Conservation (phyloP, 192 early-diverging fungal species). For the Backusella sp. region DNA sequence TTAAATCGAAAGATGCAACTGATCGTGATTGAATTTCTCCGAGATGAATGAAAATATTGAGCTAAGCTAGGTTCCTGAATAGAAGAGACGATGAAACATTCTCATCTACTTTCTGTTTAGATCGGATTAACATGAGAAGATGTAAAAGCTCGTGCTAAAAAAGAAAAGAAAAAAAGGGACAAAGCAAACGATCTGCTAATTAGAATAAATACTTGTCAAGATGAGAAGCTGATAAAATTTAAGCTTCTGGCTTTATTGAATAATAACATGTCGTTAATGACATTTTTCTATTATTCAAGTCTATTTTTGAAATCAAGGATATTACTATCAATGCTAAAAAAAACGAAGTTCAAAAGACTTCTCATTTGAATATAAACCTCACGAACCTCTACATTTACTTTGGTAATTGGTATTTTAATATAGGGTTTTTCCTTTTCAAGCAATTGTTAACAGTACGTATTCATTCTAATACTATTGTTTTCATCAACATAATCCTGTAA, state of each 20-base stretch:
- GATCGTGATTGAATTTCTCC: not conserved
- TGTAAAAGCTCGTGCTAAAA: not conserved
- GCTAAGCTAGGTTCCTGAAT: not conserved
- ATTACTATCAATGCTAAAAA: not conserved
- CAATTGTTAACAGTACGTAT: not conserved
- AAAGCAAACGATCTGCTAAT: no score
- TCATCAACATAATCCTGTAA: not conserved
- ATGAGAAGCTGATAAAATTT: not conserved
- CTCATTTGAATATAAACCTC: constrained; percentile 2
- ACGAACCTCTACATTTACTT: not conserved
- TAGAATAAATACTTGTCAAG: not conserved
- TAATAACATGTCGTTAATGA: no score
- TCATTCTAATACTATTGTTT: not conserved
- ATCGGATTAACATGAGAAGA: not conserved
- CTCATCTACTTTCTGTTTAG: not conserved
- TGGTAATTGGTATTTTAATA: not conserved
- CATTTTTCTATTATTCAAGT: not conserved
- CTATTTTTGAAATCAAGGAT: not conserved
- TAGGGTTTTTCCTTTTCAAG: not conserved
- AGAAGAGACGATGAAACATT: not conserved
- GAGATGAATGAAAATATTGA: not conserved
- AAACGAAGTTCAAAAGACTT: not conserved
- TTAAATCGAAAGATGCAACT: not conserved
- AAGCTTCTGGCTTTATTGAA: not conserved
- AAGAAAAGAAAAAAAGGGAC: not conserved